These are phyloP conservation scores for Casuarina equisetifolia DNA, from an alignment of 306 rosid species.

Conservation along the genomic window DNA sequence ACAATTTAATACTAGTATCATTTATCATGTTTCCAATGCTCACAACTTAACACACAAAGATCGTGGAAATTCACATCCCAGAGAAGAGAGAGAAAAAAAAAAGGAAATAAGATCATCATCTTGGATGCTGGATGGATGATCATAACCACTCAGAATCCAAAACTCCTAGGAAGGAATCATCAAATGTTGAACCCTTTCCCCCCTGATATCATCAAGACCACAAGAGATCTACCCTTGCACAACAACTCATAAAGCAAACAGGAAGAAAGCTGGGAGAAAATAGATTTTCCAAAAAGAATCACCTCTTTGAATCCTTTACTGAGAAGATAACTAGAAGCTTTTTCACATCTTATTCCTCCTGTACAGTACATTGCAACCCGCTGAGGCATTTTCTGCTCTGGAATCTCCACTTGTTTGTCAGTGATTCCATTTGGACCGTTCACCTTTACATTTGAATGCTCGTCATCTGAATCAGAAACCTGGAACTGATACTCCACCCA, in stretches of 20 bases:
- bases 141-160: background rate
- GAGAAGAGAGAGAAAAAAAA: background rate
- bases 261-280: background rate
- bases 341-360: constrained; percentile 97
- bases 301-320: constrained; percentile 92
- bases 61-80: background rate
- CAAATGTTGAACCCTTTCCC: background rate
- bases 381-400: constrained; percentile 45
- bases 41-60: background rate
- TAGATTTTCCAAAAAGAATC: constrained; percentile 21
- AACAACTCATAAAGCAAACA: constrained; percentile 5
- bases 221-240: background rate
- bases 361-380: constrained; percentile 98
- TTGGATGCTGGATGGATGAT: background rate
- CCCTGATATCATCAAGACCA: background rate
- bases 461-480: constrained; percentile 28
- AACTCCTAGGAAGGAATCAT: background rate
- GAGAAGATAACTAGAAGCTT: constrained; percentile 92
- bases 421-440: constrained; percentile 35
- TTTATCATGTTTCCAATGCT: background rate
- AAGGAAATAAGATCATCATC: background rate
- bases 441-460: constrained; percentile 25
- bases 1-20: background rate
- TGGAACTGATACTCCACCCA: constrained; percentile 80
- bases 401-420: constrained; percentile 34